These are phyloP conservation scores for Hymenoscyphus salicellus DNA, from an alignment of 2,329 filamentous ascomycete species.

Conservation along the genomic window DNA sequence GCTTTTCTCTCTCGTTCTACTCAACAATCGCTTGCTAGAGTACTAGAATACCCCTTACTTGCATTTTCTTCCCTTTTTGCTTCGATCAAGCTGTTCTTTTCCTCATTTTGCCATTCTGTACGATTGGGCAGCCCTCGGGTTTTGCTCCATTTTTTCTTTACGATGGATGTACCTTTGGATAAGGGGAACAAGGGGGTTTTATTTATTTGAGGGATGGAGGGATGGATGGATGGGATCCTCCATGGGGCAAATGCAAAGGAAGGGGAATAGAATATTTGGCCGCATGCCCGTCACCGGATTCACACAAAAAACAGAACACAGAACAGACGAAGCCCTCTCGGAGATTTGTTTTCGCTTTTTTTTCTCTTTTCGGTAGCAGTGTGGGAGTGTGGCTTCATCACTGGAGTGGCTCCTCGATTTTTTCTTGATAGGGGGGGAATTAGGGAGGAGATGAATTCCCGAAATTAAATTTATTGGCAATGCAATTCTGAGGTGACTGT, in stretches of 20 bases:
- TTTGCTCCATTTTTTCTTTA: background rate
- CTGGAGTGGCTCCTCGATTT: background rate
- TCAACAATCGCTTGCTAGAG: slow-evolving; percentile 9
- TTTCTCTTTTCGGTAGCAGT: background rate
- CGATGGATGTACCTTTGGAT: slow-evolving; percentile 1
- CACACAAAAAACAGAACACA: slow-evolving; percentile 6
- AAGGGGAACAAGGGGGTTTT: background rate
- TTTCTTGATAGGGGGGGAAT: background rate
- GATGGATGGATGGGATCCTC: background rate
- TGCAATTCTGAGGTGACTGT: background rate
- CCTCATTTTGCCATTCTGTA: background rate
- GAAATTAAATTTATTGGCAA: background rate
- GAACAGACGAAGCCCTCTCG: background rate
- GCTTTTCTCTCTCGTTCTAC: slow-evolving; percentile 6
- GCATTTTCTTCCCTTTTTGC: slow-evolving; percentile 6
- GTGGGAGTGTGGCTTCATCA: background rate
- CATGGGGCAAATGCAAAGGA: slow-evolving; percentile 8
- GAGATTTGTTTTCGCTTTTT: background rate
- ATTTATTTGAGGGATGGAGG: slow-evolving; percentile 1
- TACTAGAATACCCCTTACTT: slow-evolving; percentile 11
- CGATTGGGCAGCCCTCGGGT: background rate
- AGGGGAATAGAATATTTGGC: slow-evolving; percentile 6
- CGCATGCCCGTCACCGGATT: slow-evolving; percentile 10
- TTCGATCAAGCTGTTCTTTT: background rate
- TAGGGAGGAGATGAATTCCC: background rate